Percentiles rank a stretch among this genome's conserved stretches.
Evolutionary conservation across 148 eudicot species (phyloP).

Genomic region (Spergularia marina): DNA sequence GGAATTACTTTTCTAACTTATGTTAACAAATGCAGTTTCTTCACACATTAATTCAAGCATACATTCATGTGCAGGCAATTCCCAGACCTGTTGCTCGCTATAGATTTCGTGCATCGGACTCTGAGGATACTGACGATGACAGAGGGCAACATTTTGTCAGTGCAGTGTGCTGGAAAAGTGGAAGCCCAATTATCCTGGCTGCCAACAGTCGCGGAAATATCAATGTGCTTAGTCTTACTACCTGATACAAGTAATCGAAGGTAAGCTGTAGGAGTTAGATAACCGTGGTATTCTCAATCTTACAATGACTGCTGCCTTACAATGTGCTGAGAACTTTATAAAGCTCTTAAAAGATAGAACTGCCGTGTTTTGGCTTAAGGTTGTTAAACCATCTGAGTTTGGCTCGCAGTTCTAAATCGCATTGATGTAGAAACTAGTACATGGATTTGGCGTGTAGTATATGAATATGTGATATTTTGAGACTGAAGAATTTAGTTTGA

Average conservation of each 20-base stretch:
- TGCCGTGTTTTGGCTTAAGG: background rate
- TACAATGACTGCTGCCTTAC: background rate
- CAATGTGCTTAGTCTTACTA: slow-evolving; percentile 68
- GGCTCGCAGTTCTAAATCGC: no score
- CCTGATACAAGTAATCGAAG: slow-evolving; percentile 30
- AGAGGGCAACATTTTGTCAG: slow-evolving; percentile 69
- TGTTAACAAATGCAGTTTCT: background rate
- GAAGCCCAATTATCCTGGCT: slow-evolving; percentile 68
- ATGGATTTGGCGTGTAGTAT: no score
- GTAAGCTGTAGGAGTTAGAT: background rate
- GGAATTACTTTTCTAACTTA: background rate
- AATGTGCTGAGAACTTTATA: background rate
- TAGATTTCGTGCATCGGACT: slow-evolving; percentile 52
- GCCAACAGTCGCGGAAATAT: slow-evolving; percentile 89
- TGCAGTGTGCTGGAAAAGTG: slow-evolving; percentile 85
- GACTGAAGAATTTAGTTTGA: no score
- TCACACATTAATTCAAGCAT: background rate
- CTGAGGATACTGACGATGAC: slow-evolving; percentile 51
- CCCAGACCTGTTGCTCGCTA: slow-evolving; percentile 70
- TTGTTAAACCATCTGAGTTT: background rate
- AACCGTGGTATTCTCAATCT: background rate
- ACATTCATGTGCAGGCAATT: slow-evolving; percentile 49
- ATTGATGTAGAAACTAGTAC: no score
- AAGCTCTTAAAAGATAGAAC: background rate
- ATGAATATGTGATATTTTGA: no score